Evolutionary conservation across 345 rosid genomes (phyloP).

Genomic region (Hibiscus trionum): DNA sequence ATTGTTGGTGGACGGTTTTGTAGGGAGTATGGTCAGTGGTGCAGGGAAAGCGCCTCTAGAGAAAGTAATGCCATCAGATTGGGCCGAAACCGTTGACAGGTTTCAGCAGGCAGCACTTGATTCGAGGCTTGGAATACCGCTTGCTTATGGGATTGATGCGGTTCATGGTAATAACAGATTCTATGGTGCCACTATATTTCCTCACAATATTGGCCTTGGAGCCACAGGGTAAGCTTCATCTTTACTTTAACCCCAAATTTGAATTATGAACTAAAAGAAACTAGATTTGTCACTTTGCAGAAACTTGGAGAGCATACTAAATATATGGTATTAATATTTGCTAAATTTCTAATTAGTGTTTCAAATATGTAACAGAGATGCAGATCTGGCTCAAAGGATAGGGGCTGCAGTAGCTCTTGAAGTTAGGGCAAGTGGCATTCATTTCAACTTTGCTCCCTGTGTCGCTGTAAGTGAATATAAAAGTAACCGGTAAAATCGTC

Average conservation of each 20-base stretch:
- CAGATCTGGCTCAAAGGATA: constrained; percentile 49
- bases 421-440: constrained; percentile 78
- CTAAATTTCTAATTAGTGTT: no score
- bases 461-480: constrained; percentile 51
- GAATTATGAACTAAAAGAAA: neutral
- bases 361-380: constrained; percentile 20
- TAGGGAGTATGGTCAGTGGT: constrained; percentile 65
- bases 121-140: constrained; percentile 75
- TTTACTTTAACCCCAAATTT: neutral
- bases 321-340: no score
- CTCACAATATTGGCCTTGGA: constrained; percentile 86
- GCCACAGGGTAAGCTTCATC: constrained; percentile 57
- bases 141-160: constrained; percentile 79
- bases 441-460: constrained; percentile 76
- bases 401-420: constrained; percentile 82
- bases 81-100: constrained; percentile 78
- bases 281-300: no score
- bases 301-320: no score
- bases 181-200: constrained; percentile 78
- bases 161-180: constrained; percentile 80
- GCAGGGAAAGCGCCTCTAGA: constrained; percentile 65
- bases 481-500: neutral
- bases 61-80: constrained; percentile 49
- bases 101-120: constrained; percentile 60
- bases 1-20: constrained; percentile 8